Conservation (phyloP, 805 yeast genomes). For the Lipomyces lipofer region DNA sequence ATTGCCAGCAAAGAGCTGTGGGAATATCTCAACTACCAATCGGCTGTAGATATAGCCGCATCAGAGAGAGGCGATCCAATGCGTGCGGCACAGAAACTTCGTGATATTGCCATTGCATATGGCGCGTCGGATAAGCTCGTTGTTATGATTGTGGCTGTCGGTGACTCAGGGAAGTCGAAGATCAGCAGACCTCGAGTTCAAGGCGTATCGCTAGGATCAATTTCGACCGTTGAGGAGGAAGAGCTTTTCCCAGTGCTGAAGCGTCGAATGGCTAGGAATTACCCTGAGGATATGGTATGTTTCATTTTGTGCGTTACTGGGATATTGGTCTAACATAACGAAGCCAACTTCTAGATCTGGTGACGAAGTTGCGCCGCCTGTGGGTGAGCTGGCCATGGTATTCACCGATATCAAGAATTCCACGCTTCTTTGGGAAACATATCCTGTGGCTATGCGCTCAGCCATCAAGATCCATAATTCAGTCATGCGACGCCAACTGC, state of each 20-base stretch:
- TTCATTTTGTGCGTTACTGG: too few relatives aligned
- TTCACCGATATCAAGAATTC: conserved; percentile 97
- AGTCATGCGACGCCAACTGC: conserved; percentile 87
- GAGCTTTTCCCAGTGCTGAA: conserved; percentile 39
- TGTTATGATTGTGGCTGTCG: conserved; percentile 73
- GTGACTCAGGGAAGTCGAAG: conserved; percentile 25
- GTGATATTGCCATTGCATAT: conserved; percentile 92
- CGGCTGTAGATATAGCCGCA: conserved; percentile 87
- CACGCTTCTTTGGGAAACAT: conserved; percentile 88
- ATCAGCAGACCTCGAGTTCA: conserved; percentile 14
- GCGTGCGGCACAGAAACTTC: conserved; percentile 85
- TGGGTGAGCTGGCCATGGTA: conserved; percentile 91
- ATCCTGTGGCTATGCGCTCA: conserved; percentile 91
- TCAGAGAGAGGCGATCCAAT: conserved; percentile 80
- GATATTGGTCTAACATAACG: too few relatives aligned
- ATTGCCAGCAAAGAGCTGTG: conserved; percentile 82
- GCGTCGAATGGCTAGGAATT: conserved; percentile 48
- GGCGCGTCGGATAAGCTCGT: conserved; percentile 80
- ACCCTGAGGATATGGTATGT: conserved; percentile 22
- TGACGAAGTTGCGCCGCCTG: conserved; percentile 86
- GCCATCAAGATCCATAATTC: conserved; percentile 94
- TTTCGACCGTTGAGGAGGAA: conserved; percentile 35
- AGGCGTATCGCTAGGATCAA: conserved; percentile 19
- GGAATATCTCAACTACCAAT: conserved; percentile 78
- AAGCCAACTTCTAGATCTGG: conserved; percentile 29